A percentile compares a stretch with the other conserved stretches of the same genome.
These are phyloP conservation scores for Nicotiana noctiflora DNA, from an alignment of 257 asterid species.

Conservation along the genomic window DNA sequence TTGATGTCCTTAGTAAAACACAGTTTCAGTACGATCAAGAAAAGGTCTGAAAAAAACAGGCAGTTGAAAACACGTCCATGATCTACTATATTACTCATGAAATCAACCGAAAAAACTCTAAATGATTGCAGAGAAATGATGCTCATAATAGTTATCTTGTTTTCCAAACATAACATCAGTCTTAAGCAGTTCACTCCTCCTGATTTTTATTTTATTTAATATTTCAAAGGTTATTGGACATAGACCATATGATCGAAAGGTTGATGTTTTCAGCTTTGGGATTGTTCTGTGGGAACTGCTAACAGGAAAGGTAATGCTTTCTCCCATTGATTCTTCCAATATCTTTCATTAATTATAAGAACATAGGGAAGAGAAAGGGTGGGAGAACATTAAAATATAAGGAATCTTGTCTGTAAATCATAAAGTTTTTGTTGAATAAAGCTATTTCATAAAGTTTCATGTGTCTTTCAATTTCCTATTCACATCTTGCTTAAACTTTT, in stretches of 20 bases:
- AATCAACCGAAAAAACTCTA: too few relatives aligned
- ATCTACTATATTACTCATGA: too few relatives aligned
- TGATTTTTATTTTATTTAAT: background rate
- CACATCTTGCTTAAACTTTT: too few relatives aligned
- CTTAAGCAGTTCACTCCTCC: background rate
- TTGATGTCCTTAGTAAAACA: too few relatives aligned
- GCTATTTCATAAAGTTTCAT: background rate
- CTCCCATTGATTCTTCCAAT: background rate
- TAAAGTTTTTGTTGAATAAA: background rate
- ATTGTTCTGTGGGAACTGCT: slow-evolving; percentile 76
- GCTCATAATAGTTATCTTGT: background rate
- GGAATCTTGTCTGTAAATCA: background rate
- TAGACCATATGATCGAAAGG: slow-evolving; percentile 70
- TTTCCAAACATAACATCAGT: background rate
- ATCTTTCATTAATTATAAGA: background rate
- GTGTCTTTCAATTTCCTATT: too few relatives aligned
- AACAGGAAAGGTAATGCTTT: slow-evolving; percentile 60
- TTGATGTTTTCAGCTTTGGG: slow-evolving; percentile 80
- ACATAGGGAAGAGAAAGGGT: background rate
- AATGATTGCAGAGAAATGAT: background rate
- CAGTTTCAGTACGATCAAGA: too few relatives aligned
- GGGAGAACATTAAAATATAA: background rate
- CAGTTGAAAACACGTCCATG: too few relatives aligned
- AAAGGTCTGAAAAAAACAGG: too few relatives aligned
- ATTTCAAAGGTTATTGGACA: slow-evolving; percentile 69